Percentiles rank a stretch among this genome's conserved stretches.
Conservation (phyloP, 257 asterid species). For the Solanum etuberosum region DNA sequence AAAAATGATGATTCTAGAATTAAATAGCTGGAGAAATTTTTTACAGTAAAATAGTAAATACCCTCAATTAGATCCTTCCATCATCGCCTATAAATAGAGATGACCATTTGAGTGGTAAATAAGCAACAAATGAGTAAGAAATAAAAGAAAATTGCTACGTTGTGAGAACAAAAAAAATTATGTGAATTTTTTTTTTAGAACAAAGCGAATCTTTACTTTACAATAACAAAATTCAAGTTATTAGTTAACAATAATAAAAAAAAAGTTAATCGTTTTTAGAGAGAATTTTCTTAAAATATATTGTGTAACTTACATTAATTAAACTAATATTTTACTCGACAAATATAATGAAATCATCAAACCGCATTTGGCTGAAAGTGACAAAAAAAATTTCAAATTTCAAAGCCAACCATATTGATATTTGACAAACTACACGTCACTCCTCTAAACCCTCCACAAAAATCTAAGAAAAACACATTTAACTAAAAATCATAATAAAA, state of each 20-base stretch:
- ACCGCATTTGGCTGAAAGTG: too few relatives aligned
- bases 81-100: background rate
- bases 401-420: background rate
- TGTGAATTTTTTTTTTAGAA: too few relatives aligned
- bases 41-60: background rate
- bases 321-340: background rate
- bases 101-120: background rate
- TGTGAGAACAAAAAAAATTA: background rate
- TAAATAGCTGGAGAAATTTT: too few relatives aligned
- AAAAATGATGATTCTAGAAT: background rate
- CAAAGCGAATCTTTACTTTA: background rate
- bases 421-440: background rate
- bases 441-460: background rate
- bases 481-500: background rate
- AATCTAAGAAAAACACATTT: background rate
- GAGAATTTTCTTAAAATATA: background rate
- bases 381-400: too few relatives aligned
- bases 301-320: background rate
- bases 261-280: too few relatives aligned
- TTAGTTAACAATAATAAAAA: too few relatives aligned
- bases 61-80: background rate
- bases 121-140: background rate
- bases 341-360: background rate
- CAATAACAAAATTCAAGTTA: background rate
- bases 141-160: background rate